Conservation (phyloP, 2,329 filamentous ascomycete species). For the Fusarium anthophilum region DNA sequence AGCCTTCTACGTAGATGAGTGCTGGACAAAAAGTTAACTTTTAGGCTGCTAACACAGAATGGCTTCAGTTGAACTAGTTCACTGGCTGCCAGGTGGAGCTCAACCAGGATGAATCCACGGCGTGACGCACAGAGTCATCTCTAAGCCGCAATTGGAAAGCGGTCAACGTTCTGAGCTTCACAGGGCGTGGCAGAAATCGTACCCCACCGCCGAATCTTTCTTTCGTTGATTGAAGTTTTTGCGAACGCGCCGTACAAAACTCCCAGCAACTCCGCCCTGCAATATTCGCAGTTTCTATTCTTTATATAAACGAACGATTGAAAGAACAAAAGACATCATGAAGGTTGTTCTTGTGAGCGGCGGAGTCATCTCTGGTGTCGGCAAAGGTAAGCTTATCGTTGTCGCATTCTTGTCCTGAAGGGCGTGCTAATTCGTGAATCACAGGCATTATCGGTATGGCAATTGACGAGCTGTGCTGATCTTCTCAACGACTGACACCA, state of each 20-base stretch:
- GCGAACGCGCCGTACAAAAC: constrained; percentile 14
- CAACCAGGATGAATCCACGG: neutral
- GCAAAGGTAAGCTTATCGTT: constrained; percentile 21
- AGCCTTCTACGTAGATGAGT: neutral
- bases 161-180: neutral
- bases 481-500: constrained; percentile 1
- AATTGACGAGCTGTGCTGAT: neutral
- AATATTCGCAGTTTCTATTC: constrained; percentile 1
- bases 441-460: constrained; percentile 26
- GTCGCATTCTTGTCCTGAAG: neutral
- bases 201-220: constrained; percentile 23
- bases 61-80: neutral
- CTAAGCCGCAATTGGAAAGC: neutral
- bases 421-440: constrained; percentile 12
- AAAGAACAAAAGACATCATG: constrained; percentile 12
- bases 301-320: neutral
- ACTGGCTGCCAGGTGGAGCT: neutral
- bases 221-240: constrained; percentile 21
- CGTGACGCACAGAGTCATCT: neutral
- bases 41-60: neutral
- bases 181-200: constrained; percentile 25
- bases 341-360: constrained; percentile 35
- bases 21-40: neutral
- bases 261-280: constrained; percentile 1
- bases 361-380: constrained; percentile 34